Conservation (phyloP, 2,329 filamentous ascomycete species). For the Nemania serpens region DNA sequence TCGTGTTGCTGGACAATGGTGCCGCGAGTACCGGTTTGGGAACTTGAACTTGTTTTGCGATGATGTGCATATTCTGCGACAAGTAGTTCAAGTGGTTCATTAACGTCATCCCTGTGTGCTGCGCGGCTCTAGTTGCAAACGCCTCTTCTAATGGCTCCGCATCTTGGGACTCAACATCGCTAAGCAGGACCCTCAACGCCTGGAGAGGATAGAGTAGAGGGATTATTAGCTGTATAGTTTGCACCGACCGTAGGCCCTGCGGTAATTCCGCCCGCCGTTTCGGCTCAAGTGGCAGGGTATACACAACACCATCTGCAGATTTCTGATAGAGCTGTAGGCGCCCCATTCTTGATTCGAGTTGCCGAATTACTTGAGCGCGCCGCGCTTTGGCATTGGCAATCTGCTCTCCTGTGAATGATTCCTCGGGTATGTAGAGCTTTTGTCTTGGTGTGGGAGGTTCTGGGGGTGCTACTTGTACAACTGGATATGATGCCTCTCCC, state of each 20-base stretch:
- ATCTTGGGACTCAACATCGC: conserved; percentile 63
- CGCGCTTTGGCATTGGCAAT: conserved; percentile 65
- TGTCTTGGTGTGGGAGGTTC: conserved; percentile 18
- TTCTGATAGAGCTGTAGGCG: conserved; percentile 69
- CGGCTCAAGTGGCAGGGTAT: conserved; percentile 72
- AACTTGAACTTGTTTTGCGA: conserved; percentile 61
- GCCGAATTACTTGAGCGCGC: conserved; percentile 68
- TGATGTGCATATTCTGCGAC: conserved; percentile 68
- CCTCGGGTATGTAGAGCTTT: conserved; percentile 48
- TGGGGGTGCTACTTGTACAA: conserved; percentile 16
- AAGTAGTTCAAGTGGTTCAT: conserved; percentile 78
- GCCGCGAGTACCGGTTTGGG: conserved; percentile 30
- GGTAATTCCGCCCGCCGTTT: conserved; percentile 65
- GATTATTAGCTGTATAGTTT: conserved; percentile 69
- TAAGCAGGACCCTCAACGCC: conserved; percentile 66
- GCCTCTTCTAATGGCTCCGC: conserved; percentile 67
- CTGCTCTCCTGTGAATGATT: conserved; percentile 62
- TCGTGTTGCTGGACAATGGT: not conserved
- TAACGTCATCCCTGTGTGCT: conserved; percentile 65
- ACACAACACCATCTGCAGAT: conserved; percentile 70
- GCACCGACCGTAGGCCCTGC: conserved; percentile 61
- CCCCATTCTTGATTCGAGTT: conserved; percentile 76
- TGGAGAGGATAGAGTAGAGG: conserved; percentile 75
- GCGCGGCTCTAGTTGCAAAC: conserved; percentile 63
- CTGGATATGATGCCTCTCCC: conserved; percentile 19